Percentiles rank a stretch among this genome's conserved stretches.
These are phyloP conservation scores for Termitomyces sp. DNA, from an alignment of 768 basidiomycete species.

Conservation along the genomic window DNA sequence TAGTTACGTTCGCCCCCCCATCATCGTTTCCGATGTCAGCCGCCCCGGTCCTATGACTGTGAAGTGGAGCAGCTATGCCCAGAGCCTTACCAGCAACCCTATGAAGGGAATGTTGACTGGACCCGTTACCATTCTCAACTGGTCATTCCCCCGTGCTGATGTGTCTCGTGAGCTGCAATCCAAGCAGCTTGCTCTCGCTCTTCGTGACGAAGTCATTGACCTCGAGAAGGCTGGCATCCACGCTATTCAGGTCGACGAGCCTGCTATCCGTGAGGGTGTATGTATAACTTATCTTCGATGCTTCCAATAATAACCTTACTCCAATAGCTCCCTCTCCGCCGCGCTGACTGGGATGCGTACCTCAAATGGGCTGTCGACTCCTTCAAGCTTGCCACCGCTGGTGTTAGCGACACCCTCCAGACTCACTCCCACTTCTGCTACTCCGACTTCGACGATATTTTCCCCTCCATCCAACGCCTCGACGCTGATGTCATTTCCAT, in stretches of 20 bases:
- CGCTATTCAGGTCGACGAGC: constrained; percentile 99
- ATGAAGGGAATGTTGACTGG: constrained; percentile 99
- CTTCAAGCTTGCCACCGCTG: constrained; percentile 96
- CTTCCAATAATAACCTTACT: constrained; percentile 8
- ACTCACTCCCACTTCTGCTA: constrained; percentile 99
- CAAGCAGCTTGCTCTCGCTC: constrained; percentile 95
- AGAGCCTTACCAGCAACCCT: constrained; percentile 87
- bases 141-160: constrained; percentile 99
- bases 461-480: constrained; percentile 93
- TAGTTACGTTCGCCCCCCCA: constrained; percentile 96
- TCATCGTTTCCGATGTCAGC: constrained; percentile 97
- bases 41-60: constrained; percentile 93
- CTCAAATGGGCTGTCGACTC: constrained; percentile 98
- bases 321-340: constrained; percentile 84
- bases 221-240: constrained; percentile 95
- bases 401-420: constrained; percentile 90
- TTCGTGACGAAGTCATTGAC: constrained; percentile 97
- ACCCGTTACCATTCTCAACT: constrained; percentile 98
- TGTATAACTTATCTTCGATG: constrained; percentile 24
- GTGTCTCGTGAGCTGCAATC: constrained; percentile 95
- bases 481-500: constrained; percentile 99
- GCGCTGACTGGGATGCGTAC: constrained; percentile 94
- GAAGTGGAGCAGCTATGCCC: constrained; percentile 94
- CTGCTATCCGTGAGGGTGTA: constrained; percentile 98
- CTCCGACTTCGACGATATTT: constrained; percentile 98